A percentile compares a stretch with the other conserved stretches of the same genome.
Evolutionary conservation across 225 moss, liverwort and hornwort species (phyloP).

Genomic region (Pseudisothecium myosuroides): DNA sequence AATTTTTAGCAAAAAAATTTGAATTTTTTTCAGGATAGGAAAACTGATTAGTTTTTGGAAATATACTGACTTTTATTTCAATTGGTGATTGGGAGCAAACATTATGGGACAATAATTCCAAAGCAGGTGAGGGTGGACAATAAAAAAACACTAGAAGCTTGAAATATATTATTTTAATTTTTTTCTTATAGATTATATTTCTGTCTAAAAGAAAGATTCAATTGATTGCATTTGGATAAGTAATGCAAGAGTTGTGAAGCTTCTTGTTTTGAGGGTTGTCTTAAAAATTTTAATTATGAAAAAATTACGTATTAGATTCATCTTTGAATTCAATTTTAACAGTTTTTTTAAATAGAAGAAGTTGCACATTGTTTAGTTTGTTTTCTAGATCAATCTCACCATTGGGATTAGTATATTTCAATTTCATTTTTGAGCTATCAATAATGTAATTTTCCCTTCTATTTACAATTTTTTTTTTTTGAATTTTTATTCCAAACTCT

Average conservation of each 20-base stretch:
- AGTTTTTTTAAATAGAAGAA: background rate
- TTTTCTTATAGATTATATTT: too few relatives aligned
- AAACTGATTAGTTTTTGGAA: background rate
- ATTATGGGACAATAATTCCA: too few relatives aligned
- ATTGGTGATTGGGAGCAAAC: too few relatives aligned
- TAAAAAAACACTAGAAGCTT: background rate
- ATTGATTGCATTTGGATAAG: too few relatives aligned
- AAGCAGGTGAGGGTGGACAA: background rate
- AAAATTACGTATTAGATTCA: too few relatives aligned
- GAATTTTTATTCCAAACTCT: too few relatives aligned
- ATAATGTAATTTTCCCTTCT: background rate
- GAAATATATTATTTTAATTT: too few relatives aligned
- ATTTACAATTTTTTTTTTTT: too few relatives aligned
- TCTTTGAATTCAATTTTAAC: background rate
- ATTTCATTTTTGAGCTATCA: background rate
- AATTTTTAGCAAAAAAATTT: background rate
- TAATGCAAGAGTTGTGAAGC: too few relatives aligned
- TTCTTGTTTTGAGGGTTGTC: too few relatives aligned
- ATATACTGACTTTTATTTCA: background rate
- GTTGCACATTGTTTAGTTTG: background rate
- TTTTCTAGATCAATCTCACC: background rate
- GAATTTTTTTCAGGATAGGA: background rate
- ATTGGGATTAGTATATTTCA: background rate
- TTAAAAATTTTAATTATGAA: background rate
- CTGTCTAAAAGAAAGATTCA: too few relatives aligned